A percentile compares a stretch with the other conserved stretches of the same genome.
Conservation (phyloP, 2,329 filamentous ascomycete genomes). For the Pseudogymnoascus sp. region DNA sequence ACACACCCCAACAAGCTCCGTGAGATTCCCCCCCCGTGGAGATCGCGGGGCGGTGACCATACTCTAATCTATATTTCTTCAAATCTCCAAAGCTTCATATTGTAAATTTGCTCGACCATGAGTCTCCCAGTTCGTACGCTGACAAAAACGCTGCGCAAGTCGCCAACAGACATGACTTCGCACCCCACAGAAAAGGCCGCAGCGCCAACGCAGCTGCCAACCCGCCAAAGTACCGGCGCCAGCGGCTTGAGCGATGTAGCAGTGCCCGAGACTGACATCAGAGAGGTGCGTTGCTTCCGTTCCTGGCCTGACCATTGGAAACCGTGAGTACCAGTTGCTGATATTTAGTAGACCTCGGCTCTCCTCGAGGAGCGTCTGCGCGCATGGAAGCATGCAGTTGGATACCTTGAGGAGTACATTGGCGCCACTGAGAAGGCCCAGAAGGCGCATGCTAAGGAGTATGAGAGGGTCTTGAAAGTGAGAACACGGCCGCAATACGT, state of each 20-base stretch:
- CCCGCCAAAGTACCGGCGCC: constrained; percentile 22
- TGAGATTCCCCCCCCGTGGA: background rate
- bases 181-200: background rate
- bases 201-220: constrained; percentile 17
- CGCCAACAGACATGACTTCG: background rate
- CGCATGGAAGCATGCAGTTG: constrained; percentile 93
- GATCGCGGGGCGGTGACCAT: constrained; percentile 8
- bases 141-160: background rate
- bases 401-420: constrained; percentile 87
- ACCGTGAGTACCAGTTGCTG: background rate
- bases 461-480: constrained; percentile 87
- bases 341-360: constrained; percentile 56
- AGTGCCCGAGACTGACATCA: constrained; percentile 25
- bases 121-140: constrained; percentile 6
- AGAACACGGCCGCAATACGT: constrained; percentile 11
- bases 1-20: constrained; percentile 2
- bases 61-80: background rate
- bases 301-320: background rate
- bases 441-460: constrained; percentile 81
- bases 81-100: background rate
- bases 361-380: constrained; percentile 81
- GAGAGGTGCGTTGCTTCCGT: constrained; percentile 22
- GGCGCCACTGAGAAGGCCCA: constrained; percentile 78
- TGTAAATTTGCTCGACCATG: background rate
- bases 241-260: constrained; percentile 23